These are phyloP conservation scores for Rosa hybrid DNA, from an alignment of 331 rosid genomes.

Conservation along the genomic window DNA sequence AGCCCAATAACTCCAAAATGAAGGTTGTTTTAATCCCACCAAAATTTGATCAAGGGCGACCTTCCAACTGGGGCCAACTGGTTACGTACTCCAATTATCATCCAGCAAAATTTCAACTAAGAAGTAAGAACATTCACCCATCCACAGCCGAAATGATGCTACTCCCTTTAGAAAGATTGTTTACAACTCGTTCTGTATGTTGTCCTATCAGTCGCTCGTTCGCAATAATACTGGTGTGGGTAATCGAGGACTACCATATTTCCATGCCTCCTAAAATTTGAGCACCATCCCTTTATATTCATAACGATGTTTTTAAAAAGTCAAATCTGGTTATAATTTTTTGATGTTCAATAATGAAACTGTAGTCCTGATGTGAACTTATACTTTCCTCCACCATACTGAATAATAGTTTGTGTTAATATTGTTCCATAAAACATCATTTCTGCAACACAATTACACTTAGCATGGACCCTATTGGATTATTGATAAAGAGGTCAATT, in stretches of 20 bases:
- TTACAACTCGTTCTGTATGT: background rate
- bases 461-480: conserved; percentile 31
- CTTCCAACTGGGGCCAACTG: background rate
- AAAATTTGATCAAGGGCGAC: background rate
- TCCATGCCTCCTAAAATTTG: conserved; percentile 49
- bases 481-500: conserved; percentile 19
- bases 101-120: background rate
- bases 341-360: conserved; percentile 29
- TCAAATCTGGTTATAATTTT: conserved; percentile 37
- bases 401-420: conserved; percentile 28
- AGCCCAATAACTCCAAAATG: background rate
- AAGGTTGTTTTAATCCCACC: background rate
- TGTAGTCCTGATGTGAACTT: conserved; percentile 49
- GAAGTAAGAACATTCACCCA: background rate
- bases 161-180: background rate
- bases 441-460: background rate
- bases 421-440: background rate
- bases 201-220: conserved; percentile 30
- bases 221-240: conserved; percentile 39
- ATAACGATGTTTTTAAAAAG: conserved; percentile 65
- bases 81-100: background rate
- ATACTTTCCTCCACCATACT: conserved; percentile 32
- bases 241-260: conserved; percentile 43
- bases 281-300: conserved; percentile 50
- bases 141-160: background rate